Conservation (phyloP, 2,329 filamentous ascomycete genomes). For the Aureobasidium sp. region DNA sequence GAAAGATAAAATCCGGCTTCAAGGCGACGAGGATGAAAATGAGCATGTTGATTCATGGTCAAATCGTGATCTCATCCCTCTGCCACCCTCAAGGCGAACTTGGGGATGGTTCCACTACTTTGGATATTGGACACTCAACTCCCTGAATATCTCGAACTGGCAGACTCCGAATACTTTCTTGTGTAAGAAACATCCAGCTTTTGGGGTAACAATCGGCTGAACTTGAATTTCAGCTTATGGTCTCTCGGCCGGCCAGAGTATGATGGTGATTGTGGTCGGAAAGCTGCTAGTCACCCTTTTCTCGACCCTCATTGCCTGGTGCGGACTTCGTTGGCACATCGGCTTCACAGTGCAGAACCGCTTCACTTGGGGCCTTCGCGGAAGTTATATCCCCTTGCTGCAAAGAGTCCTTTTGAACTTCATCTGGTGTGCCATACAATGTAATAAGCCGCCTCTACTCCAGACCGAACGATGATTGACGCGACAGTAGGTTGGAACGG, state of each 20-base stretch:
- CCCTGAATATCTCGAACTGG: slow-evolving; percentile 8
- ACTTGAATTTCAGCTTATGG: background rate
- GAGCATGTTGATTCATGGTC: background rate
- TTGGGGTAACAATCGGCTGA: background rate
- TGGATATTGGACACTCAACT: slow-evolving; percentile 3
- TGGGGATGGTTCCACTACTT: slow-evolving; percentile 9
- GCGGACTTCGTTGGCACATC: slow-evolving; percentile 6
- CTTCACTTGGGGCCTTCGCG: background rate
- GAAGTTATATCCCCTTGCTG: background rate
- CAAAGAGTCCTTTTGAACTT: slow-evolving; percentile 1
- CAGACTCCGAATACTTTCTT: slow-evolving; percentile 8
- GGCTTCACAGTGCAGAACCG: slow-evolving; percentile 6
- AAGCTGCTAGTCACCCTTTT: slow-evolving; percentile 3
- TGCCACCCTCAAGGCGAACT: background rate
- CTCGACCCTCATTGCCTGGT: slow-evolving; percentile 1
- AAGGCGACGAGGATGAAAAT: background rate
- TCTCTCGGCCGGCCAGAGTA: slow-evolving; percentile 2
- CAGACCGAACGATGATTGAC: background rate
- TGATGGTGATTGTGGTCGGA: slow-evolving; percentile 7
- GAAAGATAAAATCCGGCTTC: background rate
- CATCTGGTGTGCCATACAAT: slow-evolving; percentile 7
- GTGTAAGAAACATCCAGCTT: background rate
- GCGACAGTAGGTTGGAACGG: background rate
- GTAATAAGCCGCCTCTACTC: background rate
- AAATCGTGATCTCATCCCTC: background rate